A percentile compares a stretch with the other conserved stretches of the same genome.
Conservation (phyloP, 2,329 filamentous ascomycete species). For the Rhynchosporium secalis region DNA sequence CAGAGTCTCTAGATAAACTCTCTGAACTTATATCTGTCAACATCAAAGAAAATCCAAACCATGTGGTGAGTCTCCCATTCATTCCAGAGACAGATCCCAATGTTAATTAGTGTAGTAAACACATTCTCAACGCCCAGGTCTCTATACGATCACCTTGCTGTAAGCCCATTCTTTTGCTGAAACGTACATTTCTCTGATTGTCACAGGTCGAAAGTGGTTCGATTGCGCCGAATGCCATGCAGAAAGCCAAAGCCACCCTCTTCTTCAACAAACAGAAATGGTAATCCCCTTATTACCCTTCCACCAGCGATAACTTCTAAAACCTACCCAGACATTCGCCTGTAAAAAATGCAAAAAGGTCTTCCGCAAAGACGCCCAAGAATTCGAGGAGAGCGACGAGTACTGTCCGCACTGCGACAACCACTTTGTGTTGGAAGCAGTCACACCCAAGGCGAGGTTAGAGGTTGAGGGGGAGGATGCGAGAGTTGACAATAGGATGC, state of each 20-base stretch:
- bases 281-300: conserved; percentile 38
- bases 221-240: conserved; percentile 94
- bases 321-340: conserved; percentile 62
- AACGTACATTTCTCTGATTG: not conserved
- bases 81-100: conserved; percentile 1
- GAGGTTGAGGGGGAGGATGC: conserved; percentile 91
- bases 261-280: conserved; percentile 83
- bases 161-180: conserved; percentile 47
- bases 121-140: conserved; percentile 97
- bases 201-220: conserved; percentile 89
- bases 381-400: conserved; percentile 96
- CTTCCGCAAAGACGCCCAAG: conserved; percentile 88
- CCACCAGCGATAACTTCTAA: not conserved
- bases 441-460: conserved; percentile 78
- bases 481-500: conserved; percentile 82
- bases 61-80: conserved; percentile 36
- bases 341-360: conserved; percentile 99
- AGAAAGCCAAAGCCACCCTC: conserved; percentile 75
- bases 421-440: conserved; percentile 90
- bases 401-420: conserved; percentile 99
- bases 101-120: conserved; percentile 66
- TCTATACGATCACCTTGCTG: conserved; percentile 95
- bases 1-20: not conserved
- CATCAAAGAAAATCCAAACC: not conserved
- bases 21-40: not conserved